Evolutionary conservation across 2,329 filamentous ascomycete genomes (phyloP).

Genomic region (Ambrosiella beaveri): DNA sequence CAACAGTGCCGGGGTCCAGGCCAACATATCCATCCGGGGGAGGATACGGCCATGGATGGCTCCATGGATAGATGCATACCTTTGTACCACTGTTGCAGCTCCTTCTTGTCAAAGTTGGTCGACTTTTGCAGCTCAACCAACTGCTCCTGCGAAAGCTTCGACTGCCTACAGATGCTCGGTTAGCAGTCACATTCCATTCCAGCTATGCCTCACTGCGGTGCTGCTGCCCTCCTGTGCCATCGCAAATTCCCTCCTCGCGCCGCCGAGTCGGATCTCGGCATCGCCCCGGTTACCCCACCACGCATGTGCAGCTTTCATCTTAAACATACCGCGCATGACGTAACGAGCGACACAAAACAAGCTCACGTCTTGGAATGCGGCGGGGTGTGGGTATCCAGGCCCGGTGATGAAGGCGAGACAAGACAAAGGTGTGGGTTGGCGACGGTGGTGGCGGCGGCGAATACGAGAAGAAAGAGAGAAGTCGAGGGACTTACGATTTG

Average conservation of each 20-base stretch:
- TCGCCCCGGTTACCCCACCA: background rate
- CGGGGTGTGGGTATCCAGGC: background rate
- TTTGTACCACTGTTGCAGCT: conserved; percentile 99
- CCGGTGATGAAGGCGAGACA: too few relatives aligned
- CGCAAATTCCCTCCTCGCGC: background rate
- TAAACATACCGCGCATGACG: background rate
- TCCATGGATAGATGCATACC: conserved; percentile 36
- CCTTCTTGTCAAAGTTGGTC: conserved; percentile 99
- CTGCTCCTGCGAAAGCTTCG: conserved; percentile 93
- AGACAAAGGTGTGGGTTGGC: background rate
- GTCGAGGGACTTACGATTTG: conserved; percentile 33
- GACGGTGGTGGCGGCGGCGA: background rate
- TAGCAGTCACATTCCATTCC: background rate
- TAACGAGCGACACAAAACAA: background rate
- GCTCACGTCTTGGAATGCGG: too few relatives aligned
- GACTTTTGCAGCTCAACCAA: conserved; percentile 88
- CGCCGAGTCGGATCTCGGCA: background rate
- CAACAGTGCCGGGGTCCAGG: too few relatives aligned
- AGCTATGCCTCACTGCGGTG: background rate
- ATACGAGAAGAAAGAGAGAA: too few relatives aligned
- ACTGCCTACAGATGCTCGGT: conserved; percentile 48
- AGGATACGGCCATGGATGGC: background rate
- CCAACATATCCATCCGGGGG: too few relatives aligned
- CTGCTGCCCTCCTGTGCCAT: background rate
- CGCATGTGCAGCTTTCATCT: background rate